Evolutionary conservation across 495 filamentous ascomycete species (phyloP).

Genomic region (Apiosordaria backusii): DNA sequence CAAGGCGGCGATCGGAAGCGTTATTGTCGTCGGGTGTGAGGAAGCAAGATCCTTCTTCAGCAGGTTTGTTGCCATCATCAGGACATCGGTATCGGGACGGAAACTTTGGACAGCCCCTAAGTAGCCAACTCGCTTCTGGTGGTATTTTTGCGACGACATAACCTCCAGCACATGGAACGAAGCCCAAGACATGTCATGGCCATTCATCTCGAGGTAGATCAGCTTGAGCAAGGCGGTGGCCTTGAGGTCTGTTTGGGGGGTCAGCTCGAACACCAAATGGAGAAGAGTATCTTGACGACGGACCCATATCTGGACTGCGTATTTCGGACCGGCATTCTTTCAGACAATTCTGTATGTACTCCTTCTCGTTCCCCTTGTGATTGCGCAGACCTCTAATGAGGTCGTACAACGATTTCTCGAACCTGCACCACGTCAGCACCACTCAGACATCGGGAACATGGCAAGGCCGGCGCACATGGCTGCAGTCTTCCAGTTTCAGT

Average conservation of each 20-base stretch:
- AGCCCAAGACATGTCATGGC: conserved; percentile 99
- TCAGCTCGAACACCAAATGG: conserved; percentile 18
- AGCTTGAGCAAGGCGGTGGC: conserved; percentile 92
- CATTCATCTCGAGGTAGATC: conserved; percentile 97
- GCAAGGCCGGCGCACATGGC: conserved; percentile 23
- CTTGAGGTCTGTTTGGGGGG: conserved; percentile 68
- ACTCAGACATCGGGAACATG: background rate
- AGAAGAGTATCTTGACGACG: conserved; percentile 28
- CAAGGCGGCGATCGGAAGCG: conserved; percentile 78
- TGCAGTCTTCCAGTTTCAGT: background rate
- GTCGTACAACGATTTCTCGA: conserved; percentile 98
- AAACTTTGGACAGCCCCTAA: conserved; percentile 97
- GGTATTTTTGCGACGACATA: conserved; percentile 92
- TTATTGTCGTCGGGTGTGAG: conserved; percentile 67
- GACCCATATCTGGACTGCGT: conserved; percentile 86
- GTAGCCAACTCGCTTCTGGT: conserved; percentile 93
- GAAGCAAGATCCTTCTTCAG: conserved; percentile 94
- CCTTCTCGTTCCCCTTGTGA: conserved; percentile 88
- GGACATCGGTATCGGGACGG: conserved; percentile 87
- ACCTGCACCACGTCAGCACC: conserved; percentile 56
- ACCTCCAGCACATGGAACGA: conserved; percentile 97
- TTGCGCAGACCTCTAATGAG: conserved; percentile 92
- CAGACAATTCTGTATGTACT: conserved; percentile 85
- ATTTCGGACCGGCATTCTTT: conserved; percentile 94
- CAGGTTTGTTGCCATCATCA: conserved; percentile 96